A percentile compares a stretch with the other conserved stretches of the same genome.
Conservation (phyloP, 192 early-diverging fungal species). For the Backusella circina region DNA sequence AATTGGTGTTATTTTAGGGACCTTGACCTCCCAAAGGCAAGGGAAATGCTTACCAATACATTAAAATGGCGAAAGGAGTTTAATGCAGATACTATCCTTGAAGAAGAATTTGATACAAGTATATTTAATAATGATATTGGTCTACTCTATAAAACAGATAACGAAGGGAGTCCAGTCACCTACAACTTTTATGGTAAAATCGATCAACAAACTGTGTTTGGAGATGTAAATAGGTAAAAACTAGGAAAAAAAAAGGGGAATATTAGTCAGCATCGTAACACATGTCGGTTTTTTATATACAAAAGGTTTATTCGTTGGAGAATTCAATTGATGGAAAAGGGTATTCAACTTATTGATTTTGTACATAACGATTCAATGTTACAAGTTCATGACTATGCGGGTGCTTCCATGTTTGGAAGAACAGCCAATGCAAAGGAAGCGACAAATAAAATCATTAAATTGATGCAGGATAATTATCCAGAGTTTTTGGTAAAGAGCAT, state of each 20-base stretch:
- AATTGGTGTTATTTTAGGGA: too few species aligned
- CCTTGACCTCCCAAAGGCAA: conserved; percentile 32
- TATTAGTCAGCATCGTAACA: not conserved
- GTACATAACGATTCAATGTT: conserved; percentile 51
- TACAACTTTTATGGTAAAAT: conserved; percentile 55
- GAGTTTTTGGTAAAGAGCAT: conserved; percentile 47
- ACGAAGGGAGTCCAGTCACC: conserved; percentile 46
- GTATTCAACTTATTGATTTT: conserved; percentile 53
- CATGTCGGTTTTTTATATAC: not conserved
- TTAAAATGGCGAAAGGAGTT: conserved; percentile 58
- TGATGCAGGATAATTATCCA: conserved; percentile 62
- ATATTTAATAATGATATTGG: conserved; percentile 43
- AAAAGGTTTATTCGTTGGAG: conserved; percentile 59
- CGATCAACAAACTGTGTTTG: conserved; percentile 53
- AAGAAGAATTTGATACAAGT: conserved; percentile 44
- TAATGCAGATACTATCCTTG: conserved; percentile 37
- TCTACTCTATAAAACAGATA: conserved; percentile 45
- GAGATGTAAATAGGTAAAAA: conserved; percentile 37
- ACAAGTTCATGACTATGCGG: conserved; percentile 61
- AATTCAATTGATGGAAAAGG: conserved; percentile 59
- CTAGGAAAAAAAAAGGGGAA: not conserved
- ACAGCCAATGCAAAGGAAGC: conserved; percentile 45
- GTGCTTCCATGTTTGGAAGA: conserved; percentile 44
- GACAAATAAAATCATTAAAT: conserved; percentile 43
- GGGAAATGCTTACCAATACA: conserved; percentile 45